Conservation (phyloP, 768 basidiomycete genomes). For the Panaeolus papilionaceus region DNA sequence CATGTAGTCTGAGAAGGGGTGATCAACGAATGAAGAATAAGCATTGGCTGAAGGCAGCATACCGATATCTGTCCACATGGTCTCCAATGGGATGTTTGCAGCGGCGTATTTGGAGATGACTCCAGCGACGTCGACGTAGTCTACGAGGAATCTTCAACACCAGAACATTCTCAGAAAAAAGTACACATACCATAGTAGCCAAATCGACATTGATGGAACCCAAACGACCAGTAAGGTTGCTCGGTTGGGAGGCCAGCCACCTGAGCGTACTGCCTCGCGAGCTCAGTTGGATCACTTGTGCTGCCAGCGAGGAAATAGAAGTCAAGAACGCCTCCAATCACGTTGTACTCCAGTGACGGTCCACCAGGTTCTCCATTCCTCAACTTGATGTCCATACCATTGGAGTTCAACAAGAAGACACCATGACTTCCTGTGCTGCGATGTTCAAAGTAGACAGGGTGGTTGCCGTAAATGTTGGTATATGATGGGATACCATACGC, state of each 20-base stretch:
- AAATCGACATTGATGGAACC: conserved; percentile 76
- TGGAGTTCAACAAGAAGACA: conserved; percentile 71
- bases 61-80: conserved; percentile 85
- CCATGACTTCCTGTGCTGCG: conserved; percentile 70
- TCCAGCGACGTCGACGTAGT: conserved; percentile 64
- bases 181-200: conserved; percentile 60
- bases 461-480: conserved; percentile 73
- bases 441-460: conserved; percentile 78
- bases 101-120: conserved; percentile 68
- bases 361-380: conserved; percentile 42
- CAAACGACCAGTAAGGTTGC: conserved; percentile 78
- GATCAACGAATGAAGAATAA: background rate
- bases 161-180: background rate
- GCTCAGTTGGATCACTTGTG: conserved; percentile 58
- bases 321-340: conserved; percentile 79
- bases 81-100: conserved; percentile 71
- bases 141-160: conserved; percentile 35
- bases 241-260: conserved; percentile 71
- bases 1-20: conserved; percentile 63
- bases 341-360: conserved; percentile 71
- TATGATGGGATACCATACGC: conserved; percentile 61
- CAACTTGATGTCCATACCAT: conserved; percentile 82
- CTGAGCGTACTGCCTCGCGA: conserved; percentile 73
- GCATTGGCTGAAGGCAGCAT: background rate
- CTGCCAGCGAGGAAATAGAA: conserved; percentile 82